phyloP scores from a whole-genome alignment of 495 filamentous ascomycete genomes.

The Tuber borchii region DNA sequence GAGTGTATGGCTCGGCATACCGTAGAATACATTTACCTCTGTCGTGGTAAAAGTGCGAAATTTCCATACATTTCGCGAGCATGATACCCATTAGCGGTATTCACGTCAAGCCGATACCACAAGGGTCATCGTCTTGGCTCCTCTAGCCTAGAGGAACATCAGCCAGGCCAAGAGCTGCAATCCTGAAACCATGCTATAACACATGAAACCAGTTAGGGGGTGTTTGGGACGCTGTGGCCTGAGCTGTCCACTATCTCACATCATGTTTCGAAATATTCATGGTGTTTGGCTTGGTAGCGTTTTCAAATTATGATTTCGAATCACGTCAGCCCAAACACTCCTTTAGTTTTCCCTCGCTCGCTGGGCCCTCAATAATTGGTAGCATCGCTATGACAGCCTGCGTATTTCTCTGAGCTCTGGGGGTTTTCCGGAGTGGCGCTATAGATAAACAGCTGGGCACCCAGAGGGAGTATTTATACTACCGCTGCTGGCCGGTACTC shows the following conservation, averaged over 20 bases:
- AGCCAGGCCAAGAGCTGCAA: not conserved
- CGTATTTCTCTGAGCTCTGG: not conserved
- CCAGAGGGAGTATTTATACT: no score
- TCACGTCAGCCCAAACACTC: no score
- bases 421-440: not conserved
- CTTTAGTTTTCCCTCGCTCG: not conserved
- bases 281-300: no score
- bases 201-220: not conserved
- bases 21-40: not conserved
- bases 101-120: not conserved
- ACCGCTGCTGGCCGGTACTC: not conserved
- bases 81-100: not conserved
- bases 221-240: no score
- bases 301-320: no score
- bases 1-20: not conserved
- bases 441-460: no score
- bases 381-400: not conserved
- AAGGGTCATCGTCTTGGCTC: not conserved
- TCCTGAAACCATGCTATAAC: not conserved
- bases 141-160: not conserved
- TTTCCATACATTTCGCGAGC: not conserved
- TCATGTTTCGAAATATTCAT: no score
- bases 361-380: not conserved
- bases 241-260: no score
- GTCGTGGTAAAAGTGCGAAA: not conserved